Base-by-base conservation (phyloP, 1,139 yeast species). In the Lodderomyces metapsilosis region DNA sequence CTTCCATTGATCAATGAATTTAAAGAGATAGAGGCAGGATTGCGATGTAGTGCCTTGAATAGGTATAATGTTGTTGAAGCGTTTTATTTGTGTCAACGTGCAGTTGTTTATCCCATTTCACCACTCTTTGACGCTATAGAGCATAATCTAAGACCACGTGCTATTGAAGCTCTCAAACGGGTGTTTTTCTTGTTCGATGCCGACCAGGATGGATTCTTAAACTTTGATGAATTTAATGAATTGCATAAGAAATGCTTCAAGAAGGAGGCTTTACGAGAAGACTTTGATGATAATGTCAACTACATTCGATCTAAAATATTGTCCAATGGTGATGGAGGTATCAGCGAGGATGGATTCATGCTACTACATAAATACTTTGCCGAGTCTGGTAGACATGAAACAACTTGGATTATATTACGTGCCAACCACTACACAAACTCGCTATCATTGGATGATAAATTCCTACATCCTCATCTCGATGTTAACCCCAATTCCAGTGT, bases 91-190 rank as follows among this genome's bases (percentile, higher is more conserved):
- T 92, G 98, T 55, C 96, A 89, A 59, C 64, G 97, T 43, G 91
- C 98, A 0, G 88, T 91, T 0, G 84, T 92, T 0, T 91, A 87
- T 58, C 98, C 98, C 0, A 76, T 92, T n/a, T 82, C 97, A 0
- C 98, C 98, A 0, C 62, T 92, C 17, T 92, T 84, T 56, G 98
- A 92, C 59, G 82, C 96, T n/a, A 88, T 89, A 53, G 91, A 85
- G 48, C 92, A 94, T 0, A 77, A 72, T 40, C 64, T 92, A 50
- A 92, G 91, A 55, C 89, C 89, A 0, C 74, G 82, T 3, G 91
- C 95, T 0, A 71, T 80, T 0, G 71, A 75, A 2, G 98, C 98
- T 0, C 68, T 92, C 41, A 79, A 80, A 46, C 67, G 98, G 44
- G 80, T 92, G 4, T 92, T 92, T 56, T 85, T 87, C 51, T 67